Conservation (phyloP, 2,329 filamentous ascomycete genomes). For the Lecanicillium sp. region DNA sequence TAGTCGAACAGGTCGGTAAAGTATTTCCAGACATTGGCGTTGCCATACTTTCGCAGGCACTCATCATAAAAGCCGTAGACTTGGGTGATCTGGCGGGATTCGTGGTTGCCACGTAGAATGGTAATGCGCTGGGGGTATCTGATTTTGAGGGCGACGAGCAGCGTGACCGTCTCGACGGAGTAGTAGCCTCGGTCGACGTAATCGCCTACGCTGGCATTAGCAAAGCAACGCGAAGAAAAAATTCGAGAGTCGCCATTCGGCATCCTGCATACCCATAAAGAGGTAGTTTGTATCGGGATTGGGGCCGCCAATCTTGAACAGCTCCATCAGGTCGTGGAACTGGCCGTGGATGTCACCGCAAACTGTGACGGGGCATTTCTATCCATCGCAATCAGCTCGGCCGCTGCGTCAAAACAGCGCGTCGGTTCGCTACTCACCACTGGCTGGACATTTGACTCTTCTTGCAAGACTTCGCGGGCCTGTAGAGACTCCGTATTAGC, state of each 20-base stretch:
- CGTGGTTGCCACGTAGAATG: constrained; percentile 95
- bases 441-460: constrained; percentile 97
- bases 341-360: constrained; percentile 99
- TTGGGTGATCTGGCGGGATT: constrained; percentile 94
- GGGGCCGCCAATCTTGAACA: constrained; percentile 95
- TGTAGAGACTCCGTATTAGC: constrained; percentile 26
- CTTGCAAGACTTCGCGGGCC: constrained; percentile 93
- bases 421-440: constrained; percentile 60
- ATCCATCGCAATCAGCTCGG: constrained; percentile 4
- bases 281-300: constrained; percentile 98
- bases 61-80: constrained; percentile 99
- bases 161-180: constrained; percentile 96
- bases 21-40: constrained; percentile 98
- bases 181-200: constrained; percentile 98
- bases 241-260: not conserved
- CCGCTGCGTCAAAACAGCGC: not conserved
- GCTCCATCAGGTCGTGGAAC: constrained; percentile 98
- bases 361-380: constrained; percentile 98
- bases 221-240: not conserved
- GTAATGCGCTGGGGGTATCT: constrained; percentile 94
- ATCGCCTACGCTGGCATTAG: constrained; percentile 54
- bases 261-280: constrained; percentile 64
- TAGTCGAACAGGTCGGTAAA: constrained; percentile 99
- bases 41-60: constrained; percentile 95
- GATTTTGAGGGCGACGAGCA: constrained; percentile 93